phyloP scores from a whole-genome alignment of 202 grass and related monocot genomes.

The Setaria italica region DNA sequence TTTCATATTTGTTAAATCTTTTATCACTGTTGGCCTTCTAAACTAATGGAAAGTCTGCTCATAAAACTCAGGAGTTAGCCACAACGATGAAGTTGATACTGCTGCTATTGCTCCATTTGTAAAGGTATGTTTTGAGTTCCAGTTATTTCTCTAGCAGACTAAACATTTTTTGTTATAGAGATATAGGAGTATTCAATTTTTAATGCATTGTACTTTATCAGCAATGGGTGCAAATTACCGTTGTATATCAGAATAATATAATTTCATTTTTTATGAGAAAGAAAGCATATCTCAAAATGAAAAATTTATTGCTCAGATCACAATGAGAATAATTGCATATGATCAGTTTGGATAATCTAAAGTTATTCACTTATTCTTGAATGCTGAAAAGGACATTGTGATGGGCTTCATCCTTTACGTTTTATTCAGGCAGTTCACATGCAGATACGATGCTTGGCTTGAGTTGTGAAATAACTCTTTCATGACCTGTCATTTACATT shows the following conservation, averaged over 20 bases:
- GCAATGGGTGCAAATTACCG: conserved; percentile 5
- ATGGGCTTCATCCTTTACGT: not conserved
- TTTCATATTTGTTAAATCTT: conserved; percentile 4
- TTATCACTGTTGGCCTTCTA: conserved; percentile 12
- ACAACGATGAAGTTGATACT: conserved; percentile 61
- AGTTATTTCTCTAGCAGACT: not conserved
- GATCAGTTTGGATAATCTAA: not conserved
- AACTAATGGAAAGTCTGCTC: conserved; percentile 16
- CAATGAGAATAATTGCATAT: not conserved
- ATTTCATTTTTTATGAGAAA: not conserved
- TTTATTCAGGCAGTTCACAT: no score
- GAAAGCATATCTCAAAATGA: not conserved
- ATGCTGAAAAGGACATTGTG: not conserved
- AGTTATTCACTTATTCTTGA: not conserved
- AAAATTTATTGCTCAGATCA: not conserved
- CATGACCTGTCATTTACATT: not conserved
- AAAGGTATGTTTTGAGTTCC: conserved; percentile 52
- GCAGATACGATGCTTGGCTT: not conserved
- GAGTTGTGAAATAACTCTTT: not conserved
- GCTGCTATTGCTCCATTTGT: conserved; percentile 61
- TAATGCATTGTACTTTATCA: conserved; percentile 6
- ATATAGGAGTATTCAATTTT: not conserved
- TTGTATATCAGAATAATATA: not conserved
- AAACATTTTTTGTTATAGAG: not conserved
- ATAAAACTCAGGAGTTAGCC: conserved; percentile 74